These are phyloP conservation scores for Ophiobolus disseminans DNA, from an alignment of 2,329 filamentous ascomycete genomes.

Conservation along the genomic window DNA sequence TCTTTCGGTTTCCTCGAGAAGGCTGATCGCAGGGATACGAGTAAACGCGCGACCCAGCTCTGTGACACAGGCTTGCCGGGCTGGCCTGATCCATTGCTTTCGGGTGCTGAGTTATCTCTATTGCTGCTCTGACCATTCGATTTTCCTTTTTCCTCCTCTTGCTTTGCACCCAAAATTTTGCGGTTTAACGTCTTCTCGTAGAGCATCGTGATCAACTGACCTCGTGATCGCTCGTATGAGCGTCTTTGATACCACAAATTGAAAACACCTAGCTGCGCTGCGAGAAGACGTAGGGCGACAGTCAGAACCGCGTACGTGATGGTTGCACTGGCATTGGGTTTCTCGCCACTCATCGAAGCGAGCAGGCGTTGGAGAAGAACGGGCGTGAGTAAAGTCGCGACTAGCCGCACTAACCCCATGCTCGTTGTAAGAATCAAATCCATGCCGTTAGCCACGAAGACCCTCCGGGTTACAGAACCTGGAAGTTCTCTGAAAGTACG, in stretches of 20 bases:
- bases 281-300: slow-evolving; percentile 66
- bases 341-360: slow-evolving; percentile 66
- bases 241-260: slow-evolving; percentile 83
- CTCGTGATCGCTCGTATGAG: slow-evolving; percentile 81
- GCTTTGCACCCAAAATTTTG: slow-evolving; percentile 57
- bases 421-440: slow-evolving; percentile 74
- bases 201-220: slow-evolving; percentile 85
- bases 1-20: slow-evolving; percentile 36
- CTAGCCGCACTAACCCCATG: slow-evolving; percentile 69
- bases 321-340: slow-evolving; percentile 61
- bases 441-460: slow-evolving; percentile 78
- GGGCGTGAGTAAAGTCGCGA: slow-evolving; percentile 62
- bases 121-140: slow-evolving; percentile 25
- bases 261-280: slow-evolving; percentile 71
- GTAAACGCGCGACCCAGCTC: slow-evolving; percentile 15
- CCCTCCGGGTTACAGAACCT: slow-evolving; percentile 73
- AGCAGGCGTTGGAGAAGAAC: slow-evolving; percentile 76
- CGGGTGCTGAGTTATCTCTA: slow-evolving; percentile 20
- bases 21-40: slow-evolving; percentile 13
- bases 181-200: slow-evolving; percentile 78
- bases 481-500: slow-evolving; percentile 73
- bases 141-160: slow-evolving; percentile 38
- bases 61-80: slow-evolving; percentile 3
- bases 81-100: slow-evolving; percentile 14
- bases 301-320: slow-evolving; percentile 71